Conservation (phyloP, 345 rosid genomes). For the Pugionium dolabratum region DNA sequence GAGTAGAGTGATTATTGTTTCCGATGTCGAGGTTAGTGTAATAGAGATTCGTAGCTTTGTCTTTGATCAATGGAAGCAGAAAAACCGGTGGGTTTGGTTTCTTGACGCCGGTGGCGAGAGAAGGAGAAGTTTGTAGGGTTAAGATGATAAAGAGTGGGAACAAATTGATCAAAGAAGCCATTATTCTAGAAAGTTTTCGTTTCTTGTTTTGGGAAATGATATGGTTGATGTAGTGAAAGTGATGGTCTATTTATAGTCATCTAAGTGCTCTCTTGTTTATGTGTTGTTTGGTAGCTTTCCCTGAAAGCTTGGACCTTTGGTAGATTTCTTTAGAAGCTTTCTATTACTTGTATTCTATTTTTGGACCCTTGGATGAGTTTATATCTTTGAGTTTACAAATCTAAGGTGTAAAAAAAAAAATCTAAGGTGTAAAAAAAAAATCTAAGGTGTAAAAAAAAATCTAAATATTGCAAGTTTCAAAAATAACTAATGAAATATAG, state of each 20-base stretch:
- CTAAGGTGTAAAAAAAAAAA: neutral
- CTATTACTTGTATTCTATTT: neutral
- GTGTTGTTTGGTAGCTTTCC: slow-evolving; percentile 10
- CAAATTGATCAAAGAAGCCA: too few species aligned
- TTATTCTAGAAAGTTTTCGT: too few species aligned
- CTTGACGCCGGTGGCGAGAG: too few species aligned
- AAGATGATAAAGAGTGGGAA: too few species aligned
- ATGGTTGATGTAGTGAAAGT: neutral
- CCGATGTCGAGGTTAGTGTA: too few species aligned
- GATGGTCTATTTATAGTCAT: neutral
- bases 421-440: neutral
- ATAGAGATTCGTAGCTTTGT: too few species aligned
- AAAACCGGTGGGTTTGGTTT: too few species aligned
- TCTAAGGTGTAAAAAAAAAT: neutral
- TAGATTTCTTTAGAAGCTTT: slow-evolving; percentile 9
- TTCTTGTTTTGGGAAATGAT: neutral
- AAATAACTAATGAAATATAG: neutral
- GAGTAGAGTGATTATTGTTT: too few species aligned
- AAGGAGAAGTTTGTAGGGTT: too few species aligned
- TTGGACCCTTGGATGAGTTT: neutral
- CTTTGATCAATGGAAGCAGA: too few species aligned
- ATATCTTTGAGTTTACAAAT: too few species aligned
- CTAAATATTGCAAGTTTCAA: neutral
- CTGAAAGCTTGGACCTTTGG: neutral
- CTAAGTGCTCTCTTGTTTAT: neutral